Evolutionary conservation across 352 stramenopile genomes (phyloP).

Genomic region (Globisporangium recalcitrans): DNA sequence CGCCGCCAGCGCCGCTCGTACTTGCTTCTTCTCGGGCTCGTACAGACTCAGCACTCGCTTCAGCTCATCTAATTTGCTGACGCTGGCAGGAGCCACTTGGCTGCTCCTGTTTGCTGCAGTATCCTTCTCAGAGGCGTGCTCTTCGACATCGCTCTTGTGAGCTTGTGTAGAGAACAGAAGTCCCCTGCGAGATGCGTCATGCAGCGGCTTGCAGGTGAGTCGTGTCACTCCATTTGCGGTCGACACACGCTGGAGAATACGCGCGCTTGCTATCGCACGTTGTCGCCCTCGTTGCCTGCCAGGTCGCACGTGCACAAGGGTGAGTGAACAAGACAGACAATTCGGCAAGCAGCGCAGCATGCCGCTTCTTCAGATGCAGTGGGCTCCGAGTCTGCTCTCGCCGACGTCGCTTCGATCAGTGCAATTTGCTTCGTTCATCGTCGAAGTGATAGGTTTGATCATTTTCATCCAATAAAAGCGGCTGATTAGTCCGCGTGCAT

Average conservation of each 20-base stretch:
- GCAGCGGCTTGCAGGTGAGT: background rate
- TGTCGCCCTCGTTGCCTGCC: background rate
- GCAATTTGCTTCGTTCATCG: background rate
- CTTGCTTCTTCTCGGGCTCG: constrained; percentile 58
- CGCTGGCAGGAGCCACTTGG: background rate
- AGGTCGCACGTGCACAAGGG: background rate
- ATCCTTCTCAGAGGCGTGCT: background rate
- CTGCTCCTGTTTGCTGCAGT: background rate
- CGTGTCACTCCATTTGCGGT: background rate
- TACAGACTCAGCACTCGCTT: constrained; percentile 52
- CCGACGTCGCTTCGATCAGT: background rate
- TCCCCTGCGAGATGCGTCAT: background rate
- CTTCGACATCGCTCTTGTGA: background rate
- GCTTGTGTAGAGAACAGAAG: background rate
- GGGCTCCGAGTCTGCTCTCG: background rate
- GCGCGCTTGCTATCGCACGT: background rate
- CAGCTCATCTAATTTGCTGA: constrained; percentile 21
- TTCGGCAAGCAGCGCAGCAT: background rate
- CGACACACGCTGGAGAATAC: background rate
- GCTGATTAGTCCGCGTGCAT: no score
- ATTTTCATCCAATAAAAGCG: no score
- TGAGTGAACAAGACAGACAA: background rate
- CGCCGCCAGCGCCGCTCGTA: constrained; percentile 35
- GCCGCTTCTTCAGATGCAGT: background rate
- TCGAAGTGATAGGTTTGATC: no score